Percentiles rank a stretch among this genome's conserved stretches.
Conservation (phyloP, 129 eudicot genomes). For the Daucus carota region DNA sequence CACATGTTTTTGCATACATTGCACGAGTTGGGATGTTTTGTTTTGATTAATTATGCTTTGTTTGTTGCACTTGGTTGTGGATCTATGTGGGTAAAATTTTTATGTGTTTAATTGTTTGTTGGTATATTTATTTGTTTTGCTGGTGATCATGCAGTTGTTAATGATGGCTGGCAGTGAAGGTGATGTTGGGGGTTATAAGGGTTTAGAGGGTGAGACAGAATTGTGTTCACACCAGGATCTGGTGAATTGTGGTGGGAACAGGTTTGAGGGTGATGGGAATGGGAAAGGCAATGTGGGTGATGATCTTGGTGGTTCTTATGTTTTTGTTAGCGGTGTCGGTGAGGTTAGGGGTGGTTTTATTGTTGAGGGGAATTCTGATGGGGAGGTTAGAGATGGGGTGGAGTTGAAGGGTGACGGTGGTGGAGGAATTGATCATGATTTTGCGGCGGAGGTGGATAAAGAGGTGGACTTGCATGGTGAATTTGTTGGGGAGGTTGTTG, state of each 20-base stretch:
- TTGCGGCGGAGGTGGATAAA: constrained; percentile 11
- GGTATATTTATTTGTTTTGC: constrained; percentile 8
- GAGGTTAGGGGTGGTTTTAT: background rate
- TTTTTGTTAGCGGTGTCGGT: constrained; percentile 13
- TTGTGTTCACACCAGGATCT: constrained; percentile 35
- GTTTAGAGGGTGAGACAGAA: constrained; percentile 22
- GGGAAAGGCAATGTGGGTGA: constrained; percentile 11
- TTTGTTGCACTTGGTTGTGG: background rate
- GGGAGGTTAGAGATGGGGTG: background rate
- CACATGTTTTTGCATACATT: background rate
- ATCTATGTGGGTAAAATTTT: background rate
- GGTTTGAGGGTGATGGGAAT: background rate
- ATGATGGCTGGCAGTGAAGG: constrained; percentile 30
- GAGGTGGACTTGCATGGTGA: constrained; percentile 17
- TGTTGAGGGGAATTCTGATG: background rate
- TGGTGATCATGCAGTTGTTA: constrained; percentile 20
- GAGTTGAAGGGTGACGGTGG: constrained; percentile 14
- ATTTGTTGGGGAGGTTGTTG: background rate
- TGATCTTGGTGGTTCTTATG: constrained; percentile 27
- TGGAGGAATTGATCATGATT: constrained; percentile 5
- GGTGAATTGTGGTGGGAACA: constrained; percentile 27
- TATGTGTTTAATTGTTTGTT: background rate
- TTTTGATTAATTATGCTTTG: constrained; percentile 1
- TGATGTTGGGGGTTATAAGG: constrained; percentile 30
- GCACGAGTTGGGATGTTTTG: background rate